A percentile compares a stretch with the other conserved stretches of the same genome.
These are phyloP conservation scores for Lactuca sativa DNA, from an alignment of 129 eudicot genomes.

Conservation along the genomic window DNA sequence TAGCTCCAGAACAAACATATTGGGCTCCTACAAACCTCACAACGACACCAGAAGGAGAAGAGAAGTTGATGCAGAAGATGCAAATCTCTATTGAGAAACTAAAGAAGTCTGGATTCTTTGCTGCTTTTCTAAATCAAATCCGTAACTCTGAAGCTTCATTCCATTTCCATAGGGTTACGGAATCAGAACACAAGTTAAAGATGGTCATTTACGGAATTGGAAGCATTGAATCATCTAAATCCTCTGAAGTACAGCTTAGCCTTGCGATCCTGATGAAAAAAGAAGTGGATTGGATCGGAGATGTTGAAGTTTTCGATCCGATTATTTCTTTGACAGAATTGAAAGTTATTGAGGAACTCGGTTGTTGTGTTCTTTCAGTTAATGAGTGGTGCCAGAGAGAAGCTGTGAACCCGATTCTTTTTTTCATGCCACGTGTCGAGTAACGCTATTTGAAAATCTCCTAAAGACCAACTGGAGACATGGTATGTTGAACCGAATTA, in stretches of 20 bases:
- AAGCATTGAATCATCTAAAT: constrained; percentile 27
- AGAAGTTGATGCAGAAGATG: too few relatives aligned
- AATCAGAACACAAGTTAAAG: not conserved
- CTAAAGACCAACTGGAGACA: constrained; percentile 52
- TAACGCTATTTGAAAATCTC: constrained; percentile 57
- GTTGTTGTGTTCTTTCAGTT: constrained; percentile 53
- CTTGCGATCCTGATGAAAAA: constrained; percentile 60
- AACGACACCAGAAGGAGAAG: too few relatives aligned
- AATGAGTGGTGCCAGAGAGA: constrained; percentile 59
- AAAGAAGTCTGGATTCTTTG: too few relatives aligned
- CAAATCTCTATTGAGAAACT: too few relatives aligned
- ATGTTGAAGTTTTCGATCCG: constrained; percentile 19
- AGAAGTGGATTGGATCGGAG: constrained; percentile 54
- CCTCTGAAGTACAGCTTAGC: constrained; percentile 53
- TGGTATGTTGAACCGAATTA: constrained; percentile 33
- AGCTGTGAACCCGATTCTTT: constrained; percentile 47
- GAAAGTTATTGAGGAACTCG: constrained; percentile 54
- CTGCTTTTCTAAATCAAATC: not conserved
- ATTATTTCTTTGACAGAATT: constrained; percentile 52
- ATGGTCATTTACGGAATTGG: constrained; percentile 74
- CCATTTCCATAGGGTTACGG: too few relatives aligned
- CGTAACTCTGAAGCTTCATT: too few relatives aligned
- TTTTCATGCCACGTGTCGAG: constrained; percentile 70
- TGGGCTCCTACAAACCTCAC: too few relatives aligned
- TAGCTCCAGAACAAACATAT: too few relatives aligned